Evolutionary conservation across 768 basidiomycete genomes (phyloP).

Genomic region (Rhodotorula diobovata): DNA sequence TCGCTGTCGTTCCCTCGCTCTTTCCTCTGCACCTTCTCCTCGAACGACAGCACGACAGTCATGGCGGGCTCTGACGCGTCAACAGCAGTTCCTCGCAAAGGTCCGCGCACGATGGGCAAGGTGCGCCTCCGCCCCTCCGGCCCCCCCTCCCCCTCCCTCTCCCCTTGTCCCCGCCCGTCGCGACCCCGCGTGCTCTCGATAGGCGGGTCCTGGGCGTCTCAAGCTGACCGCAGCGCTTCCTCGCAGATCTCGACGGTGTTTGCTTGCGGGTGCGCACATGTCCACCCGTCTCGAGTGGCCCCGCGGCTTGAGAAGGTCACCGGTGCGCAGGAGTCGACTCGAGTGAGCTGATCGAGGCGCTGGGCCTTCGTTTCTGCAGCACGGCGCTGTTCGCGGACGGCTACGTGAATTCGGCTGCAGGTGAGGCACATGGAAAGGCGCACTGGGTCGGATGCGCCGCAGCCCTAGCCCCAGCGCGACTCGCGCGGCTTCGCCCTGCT

Average conservation of each 20-base stretch:
- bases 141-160: background rate
- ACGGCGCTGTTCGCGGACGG: background rate
- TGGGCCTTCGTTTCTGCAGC: background rate
- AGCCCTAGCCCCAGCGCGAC: too few relatives aligned
- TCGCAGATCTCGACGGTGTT: constrained; percentile 15
- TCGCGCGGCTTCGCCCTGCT: too few relatives aligned
- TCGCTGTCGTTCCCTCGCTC: background rate
- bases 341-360: too few relatives aligned
- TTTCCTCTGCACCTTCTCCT: too few relatives aligned
- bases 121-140: too few relatives aligned
- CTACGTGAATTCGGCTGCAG: background rate
- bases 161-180: background rate
- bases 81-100: background rate
- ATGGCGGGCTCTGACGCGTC: background rate
- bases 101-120: background rate
- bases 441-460: too few relatives aligned
- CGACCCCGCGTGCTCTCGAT: background rate
- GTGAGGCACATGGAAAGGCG: too few relatives aligned
- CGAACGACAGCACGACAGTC: background rate
- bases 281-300: background rate
- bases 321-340: too few relatives aligned
- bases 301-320: background rate
- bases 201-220: background rate
- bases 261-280: constrained; percentile 20
- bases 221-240: background rate